phyloP scores from a whole-genome alignment of 805 yeast species.

The Teunomyces stri region DNA sequence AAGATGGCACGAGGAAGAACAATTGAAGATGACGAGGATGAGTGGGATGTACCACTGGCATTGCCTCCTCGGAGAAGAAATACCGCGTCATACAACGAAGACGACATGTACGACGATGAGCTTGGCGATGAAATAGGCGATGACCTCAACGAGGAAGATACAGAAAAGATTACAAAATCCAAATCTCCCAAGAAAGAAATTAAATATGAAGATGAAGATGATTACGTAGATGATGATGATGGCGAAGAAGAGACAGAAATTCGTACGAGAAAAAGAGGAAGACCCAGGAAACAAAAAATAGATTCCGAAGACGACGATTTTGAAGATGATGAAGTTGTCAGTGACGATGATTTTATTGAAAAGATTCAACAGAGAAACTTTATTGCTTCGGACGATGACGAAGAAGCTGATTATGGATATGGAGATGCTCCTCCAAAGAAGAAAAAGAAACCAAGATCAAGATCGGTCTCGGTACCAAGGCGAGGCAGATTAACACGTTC shows the following conservation, averaged over 20 bases:
- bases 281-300: slow-evolving; percentile 5
- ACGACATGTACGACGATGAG: slow-evolving; percentile 27
- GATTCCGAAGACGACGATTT: slow-evolving; percentile 20
- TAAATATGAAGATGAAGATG: slow-evolving; percentile 1
- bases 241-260: slow-evolving; percentile 15
- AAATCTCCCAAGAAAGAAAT: slow-evolving; percentile 4
- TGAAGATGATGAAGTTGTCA: slow-evolving; percentile 14
- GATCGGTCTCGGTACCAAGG: slow-evolving; percentile 26
- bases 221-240: slow-evolving; percentile 9
- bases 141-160: slow-evolving; percentile 6
- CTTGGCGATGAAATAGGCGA: slow-evolving; percentile 22
- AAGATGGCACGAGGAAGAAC: neutral
- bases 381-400: slow-evolving; percentile 40
- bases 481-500: slow-evolving; percentile 19
- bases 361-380: slow-evolving; percentile 32
- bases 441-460: slow-evolving; percentile 16
- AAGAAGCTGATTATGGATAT: slow-evolving; percentile 14
- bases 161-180: neutral
- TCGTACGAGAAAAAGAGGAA: slow-evolving; percentile 9
- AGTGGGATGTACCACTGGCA: slow-evolving; percentile 14
- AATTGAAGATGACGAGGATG: slow-evolving; percentile 16
- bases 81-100: slow-evolving; percentile 16
- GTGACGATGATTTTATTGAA: slow-evolving; percentile 24
- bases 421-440: slow-evolving; percentile 15
- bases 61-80: slow-evolving; percentile 13